Conservation (phyloP, 2,329 filamentous ascomycete genomes). For the Pestalotiopsis sp. region DNA sequence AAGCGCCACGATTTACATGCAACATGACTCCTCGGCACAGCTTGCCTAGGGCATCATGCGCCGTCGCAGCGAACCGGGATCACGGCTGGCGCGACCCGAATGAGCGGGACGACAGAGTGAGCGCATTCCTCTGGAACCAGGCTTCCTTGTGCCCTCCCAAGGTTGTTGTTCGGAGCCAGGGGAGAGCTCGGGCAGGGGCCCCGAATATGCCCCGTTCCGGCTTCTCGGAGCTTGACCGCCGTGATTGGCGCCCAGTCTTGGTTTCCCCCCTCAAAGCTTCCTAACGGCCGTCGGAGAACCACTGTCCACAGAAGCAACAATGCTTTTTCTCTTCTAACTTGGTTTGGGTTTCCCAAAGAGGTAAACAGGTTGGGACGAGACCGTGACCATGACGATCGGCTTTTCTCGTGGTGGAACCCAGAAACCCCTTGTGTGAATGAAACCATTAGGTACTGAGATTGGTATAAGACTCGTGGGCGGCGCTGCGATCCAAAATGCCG, state of each 20-base stretch:
- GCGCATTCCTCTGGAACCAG: not conserved
- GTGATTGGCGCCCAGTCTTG: not conserved
- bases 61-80: not conserved
- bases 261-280: not conserved
- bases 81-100: not conserved
- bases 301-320: not conserved
- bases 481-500: not conserved
- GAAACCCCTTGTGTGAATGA: not conserved
- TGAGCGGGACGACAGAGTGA: not conserved
- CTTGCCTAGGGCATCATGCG: not conserved
- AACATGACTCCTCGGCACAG: not conserved
- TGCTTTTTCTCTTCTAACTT: not conserved
- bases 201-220: not conserved
- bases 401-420: not conserved
- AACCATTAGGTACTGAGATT: not conserved
- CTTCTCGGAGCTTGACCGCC: slow-evolving; percentile 4
- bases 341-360: not conserved
- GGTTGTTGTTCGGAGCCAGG: not conserved
- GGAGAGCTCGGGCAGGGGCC: not conserved
- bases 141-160: not conserved
- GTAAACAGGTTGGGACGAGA: not conserved
- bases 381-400: not conserved
- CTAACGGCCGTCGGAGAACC: not conserved
- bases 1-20: not conserved
- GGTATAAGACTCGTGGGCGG: not conserved